Conservation (phyloP, 1,284 basidiomycete species). For the Bondarzewia mesenterica region DNA sequence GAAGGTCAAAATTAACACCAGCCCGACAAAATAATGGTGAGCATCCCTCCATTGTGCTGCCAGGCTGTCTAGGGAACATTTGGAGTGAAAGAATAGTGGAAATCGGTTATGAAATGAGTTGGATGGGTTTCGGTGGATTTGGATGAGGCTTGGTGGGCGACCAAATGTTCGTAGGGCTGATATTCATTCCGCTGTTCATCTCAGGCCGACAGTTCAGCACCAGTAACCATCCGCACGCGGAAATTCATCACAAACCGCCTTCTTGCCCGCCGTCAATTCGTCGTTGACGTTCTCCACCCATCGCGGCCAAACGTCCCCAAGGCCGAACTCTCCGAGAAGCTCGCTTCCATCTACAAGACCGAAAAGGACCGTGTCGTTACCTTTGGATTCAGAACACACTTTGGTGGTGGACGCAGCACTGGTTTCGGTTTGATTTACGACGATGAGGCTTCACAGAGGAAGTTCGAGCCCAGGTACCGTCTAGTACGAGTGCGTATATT, state of each 20-base stretch:
- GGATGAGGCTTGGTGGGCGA: constrained; percentile 23
- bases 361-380: constrained; percentile 73
- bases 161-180: background rate
- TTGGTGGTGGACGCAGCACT: constrained; percentile 97
- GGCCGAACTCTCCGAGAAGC: constrained; percentile 89
- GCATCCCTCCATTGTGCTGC: constrained; percentile 1
- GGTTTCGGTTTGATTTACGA: constrained; percentile 99
- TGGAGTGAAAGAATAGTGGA: constrained; percentile 7
- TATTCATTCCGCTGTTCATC: background rate
- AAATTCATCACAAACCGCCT: constrained; percentile 99
- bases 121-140: constrained; percentile 22
- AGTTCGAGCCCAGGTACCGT: constrained; percentile 96
- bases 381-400: constrained; percentile 85
- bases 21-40: constrained; percentile 14
- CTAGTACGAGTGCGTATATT: constrained; percentile 77
- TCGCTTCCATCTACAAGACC: constrained; percentile 74
- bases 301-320: constrained; percentile 93
- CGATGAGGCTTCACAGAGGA: constrained; percentile 88
- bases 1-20: constrained; percentile 6
- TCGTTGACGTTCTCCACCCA: constrained; percentile 95
- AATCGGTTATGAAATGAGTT: constrained; percentile 17
- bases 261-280: constrained; percentile 87
- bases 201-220: constrained; percentile 67
- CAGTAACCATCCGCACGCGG: constrained; percentile 95
- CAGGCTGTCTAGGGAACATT: background rate